phyloP scores from a whole-genome alignment of 306 rosid genomes.

The Pterocarpus santalinus region DNA sequence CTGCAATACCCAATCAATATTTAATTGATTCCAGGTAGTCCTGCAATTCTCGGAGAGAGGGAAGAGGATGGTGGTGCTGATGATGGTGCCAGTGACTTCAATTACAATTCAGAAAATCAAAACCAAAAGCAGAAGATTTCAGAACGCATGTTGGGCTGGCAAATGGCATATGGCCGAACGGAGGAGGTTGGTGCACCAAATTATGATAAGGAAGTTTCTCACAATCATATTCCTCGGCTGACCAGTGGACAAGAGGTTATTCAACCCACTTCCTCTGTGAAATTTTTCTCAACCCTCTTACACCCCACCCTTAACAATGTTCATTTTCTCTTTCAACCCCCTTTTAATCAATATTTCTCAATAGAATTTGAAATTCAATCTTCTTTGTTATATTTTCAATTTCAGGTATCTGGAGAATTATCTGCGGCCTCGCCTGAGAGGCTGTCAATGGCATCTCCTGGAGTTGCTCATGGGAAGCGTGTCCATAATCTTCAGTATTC shows the following conservation, averaged over 20 bases:
- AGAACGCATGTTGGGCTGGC: conserved; percentile 92
- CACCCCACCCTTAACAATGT: neutral
- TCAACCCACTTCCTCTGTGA: conserved; percentile 21
- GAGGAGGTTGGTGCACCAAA: conserved; percentile 72
- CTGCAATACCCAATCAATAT: conserved; percentile 5
- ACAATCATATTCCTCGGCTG: conserved; percentile 67
- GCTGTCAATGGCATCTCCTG: conserved; percentile 92
- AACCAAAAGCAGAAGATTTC: conserved; percentile 88
- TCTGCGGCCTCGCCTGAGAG: conserved; percentile 96
- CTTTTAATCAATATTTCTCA: neutral
- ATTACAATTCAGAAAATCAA: conserved; percentile 76
- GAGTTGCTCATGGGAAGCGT: conserved; percentile 72
- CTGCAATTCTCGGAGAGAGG: conserved; percentile 83
- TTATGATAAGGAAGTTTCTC: conserved; percentile 84
- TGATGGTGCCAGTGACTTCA: conserved; percentile 69
- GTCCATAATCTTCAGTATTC: conserved; percentile 71
- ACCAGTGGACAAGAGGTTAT: conserved; percentile 85
- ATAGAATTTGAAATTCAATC: conserved; percentile 1
- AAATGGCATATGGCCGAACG: conserved; percentile 70
- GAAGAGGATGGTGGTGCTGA: conserved; percentile 72
- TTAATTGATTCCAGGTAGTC: conserved; percentile 75
- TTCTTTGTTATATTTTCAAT: conserved; percentile 28
- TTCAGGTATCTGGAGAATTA: conserved; percentile 90
- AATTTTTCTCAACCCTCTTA: neutral
- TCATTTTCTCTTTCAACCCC: conserved; percentile 6